Evolutionary conservation across 495 filamentous ascomycete species (phyloP), one percentile per base, ranked within the genome.

Genomic region (Penicillium riverlandense): DNA sequence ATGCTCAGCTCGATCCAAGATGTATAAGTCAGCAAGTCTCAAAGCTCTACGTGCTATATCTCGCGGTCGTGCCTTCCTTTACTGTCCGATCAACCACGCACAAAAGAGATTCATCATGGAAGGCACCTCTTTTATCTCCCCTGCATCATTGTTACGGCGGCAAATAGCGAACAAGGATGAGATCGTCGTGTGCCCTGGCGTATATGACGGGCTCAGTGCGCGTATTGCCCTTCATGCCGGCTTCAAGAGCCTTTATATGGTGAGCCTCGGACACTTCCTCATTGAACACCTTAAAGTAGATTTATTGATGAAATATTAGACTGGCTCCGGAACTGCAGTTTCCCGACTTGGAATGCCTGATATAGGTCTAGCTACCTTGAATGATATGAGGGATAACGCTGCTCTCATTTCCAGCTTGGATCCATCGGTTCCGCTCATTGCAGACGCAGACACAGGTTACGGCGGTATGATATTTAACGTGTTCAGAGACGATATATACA

Each of bases 391-490:
- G 15, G 41, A 31, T 29, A 47, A 49, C 30, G 46, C 46, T 10
- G 29, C 31, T 7, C 48, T 44, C 35, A 44, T 53, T 34, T 40
- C 45, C 4, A 27, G 29, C 15, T 28, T 53, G 13, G 35, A 48
- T 38, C 14, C 14, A 14, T 35, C 29, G 2, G 32, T 65, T 10
- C 75, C 77, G 3, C 47, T 83, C 6, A 80, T 84, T 50, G 78
- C 78, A 35, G 79, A 83, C 53, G 77, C 75, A 28, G 79, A 83
- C 56, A 75, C 72, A 11, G 74, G 75, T 9, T 78, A 67, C 48
- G 76, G 74, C 40, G 75, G 69, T 14, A 34, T 10, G 7, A 65
- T 67, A 7, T 32, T 15, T 8, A 7, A 13, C 27, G 28, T 12
- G 11, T 32, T 27, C 11, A 11, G 34, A 35, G 22, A 16, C 16